A percentile compares a stretch with the other conserved stretches of the same genome.
phyloP scores from a whole-genome alignment of 768 basidiomycete genomes.

The Boletus reticulatus region DNA sequence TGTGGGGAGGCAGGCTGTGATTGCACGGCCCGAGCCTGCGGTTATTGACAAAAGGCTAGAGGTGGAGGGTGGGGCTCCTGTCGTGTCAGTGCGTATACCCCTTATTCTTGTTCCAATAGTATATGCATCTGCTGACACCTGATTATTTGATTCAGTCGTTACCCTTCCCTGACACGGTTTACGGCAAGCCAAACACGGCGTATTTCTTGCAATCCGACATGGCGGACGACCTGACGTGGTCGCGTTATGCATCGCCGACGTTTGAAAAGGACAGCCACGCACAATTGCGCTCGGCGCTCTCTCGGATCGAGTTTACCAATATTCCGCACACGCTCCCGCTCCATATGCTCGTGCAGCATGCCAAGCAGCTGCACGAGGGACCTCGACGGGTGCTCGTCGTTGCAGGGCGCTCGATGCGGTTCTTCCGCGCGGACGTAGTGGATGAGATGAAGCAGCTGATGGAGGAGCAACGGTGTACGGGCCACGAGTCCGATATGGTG shows the following conservation, averaged over 20 bases:
- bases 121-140: not conserved
- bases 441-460: slow-evolving; percentile 56
- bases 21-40: slow-evolving; percentile 50
- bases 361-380: slow-evolving; percentile 22
- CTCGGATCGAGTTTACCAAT: slow-evolving; percentile 61
- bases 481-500: slow-evolving; percentile 39
- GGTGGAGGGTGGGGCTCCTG: slow-evolving; percentile 30
- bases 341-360: slow-evolving; percentile 49
- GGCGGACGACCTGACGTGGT: slow-evolving; percentile 81
- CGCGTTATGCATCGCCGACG: slow-evolving; percentile 46
- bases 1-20: slow-evolving; percentile 51
- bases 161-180: slow-evolving; percentile 67
- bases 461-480: slow-evolving; percentile 23
- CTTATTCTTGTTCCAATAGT: not conserved
- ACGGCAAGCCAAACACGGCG: slow-evolving; percentile 61
- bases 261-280: slow-evolving; percentile 6
- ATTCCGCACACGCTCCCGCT: slow-evolving; percentile 53
- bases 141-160: slow-evolving; percentile 35
- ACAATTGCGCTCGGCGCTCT: slow-evolving; percentile 40
- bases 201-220: slow-evolving; percentile 72
- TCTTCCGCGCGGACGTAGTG: slow-evolving; percentile 58
- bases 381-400: slow-evolving; percentile 55
- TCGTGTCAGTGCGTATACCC: slow-evolving; percentile 9
- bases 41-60: slow-evolving; percentile 52
- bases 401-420: slow-evolving; percentile 72